Evolutionary conservation across 805 yeast species (phyloP).

Genomic region (Hanseniaspora clermontiae): DNA sequence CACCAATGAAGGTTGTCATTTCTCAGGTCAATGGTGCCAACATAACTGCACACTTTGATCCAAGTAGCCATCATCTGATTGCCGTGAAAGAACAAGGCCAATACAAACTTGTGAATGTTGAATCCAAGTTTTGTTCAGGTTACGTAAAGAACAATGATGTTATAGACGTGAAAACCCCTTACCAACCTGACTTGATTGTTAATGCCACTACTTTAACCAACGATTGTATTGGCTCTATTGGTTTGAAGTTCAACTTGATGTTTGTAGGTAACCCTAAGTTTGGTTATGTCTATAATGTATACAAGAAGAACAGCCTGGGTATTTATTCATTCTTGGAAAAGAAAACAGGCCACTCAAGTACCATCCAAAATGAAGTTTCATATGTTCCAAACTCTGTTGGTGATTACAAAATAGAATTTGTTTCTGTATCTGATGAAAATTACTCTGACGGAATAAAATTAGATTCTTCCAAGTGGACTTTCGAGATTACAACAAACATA

Average conservation of each 20-base stretch:
- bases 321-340: slow-evolving; percentile 27
- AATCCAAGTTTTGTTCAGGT: slow-evolving; percentile 57
- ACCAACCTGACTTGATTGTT: slow-evolving; percentile 38
- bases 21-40: slow-evolving; percentile 20
- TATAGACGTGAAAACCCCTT: slow-evolving; percentile 45
- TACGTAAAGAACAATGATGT: slow-evolving; percentile 43
- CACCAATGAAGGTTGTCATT: slow-evolving; percentile 29
- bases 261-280: slow-evolving; percentile 77
- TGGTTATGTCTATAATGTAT: slow-evolving; percentile 48
- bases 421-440: slow-evolving; percentile 49
- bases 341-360: slow-evolving; percentile 29
- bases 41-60: slow-evolving; percentile 19
- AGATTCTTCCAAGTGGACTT: slow-evolving; percentile 37
- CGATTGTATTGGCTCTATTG: slow-evolving; percentile 85
- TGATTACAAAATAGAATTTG: slow-evolving; percentile 60
- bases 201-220: slow-evolving; percentile 49
- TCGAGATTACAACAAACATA: slow-evolving; percentile 58
- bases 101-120: slow-evolving; percentile 43
- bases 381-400: slow-evolving; percentile 78
- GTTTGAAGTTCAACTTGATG: slow-evolving; percentile 57
- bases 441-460: slow-evolving; percentile 35
- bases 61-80: slow-evolving; percentile 22
- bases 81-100: slow-evolving; percentile 49
- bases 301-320: slow-evolving; percentile 34
- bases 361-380: slow-evolving; percentile 42